Evolutionary conservation across 2,329 filamentous ascomycete species (phyloP), one percentile per base, ranked within the genome.

Genomic region (Hortaea werneckii): DNA sequence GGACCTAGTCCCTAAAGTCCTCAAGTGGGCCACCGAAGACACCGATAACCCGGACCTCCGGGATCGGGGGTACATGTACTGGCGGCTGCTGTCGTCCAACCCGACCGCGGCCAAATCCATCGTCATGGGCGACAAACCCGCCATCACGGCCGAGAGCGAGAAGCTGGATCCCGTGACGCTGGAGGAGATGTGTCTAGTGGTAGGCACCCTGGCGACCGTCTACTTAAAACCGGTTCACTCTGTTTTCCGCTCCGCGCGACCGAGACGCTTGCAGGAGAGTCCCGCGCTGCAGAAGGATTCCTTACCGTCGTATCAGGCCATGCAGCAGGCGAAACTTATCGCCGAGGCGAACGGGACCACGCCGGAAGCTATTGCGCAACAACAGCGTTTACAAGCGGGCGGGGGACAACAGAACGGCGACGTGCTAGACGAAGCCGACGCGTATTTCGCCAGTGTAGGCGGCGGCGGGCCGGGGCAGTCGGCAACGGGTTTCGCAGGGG

Each of bases 41-140:
- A 96, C 90, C n/a, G 92, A 98, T 62, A 95, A 98, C 65, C 92
- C 92, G 0, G 92, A 98, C 66, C 78, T 98, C 28, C 82, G 92
- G 52, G 92, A 98, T 65, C 77, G 92, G 58, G 92, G 92, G 0
- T 98, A 95, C 72, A 96, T 98, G 89, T 98, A 98, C 73, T 98
- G 92, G 92, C 86, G 92, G 4, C 76, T 98, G 10, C 76, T 98
- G 1, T 95, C 88, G 1, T 94, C 88, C 0, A 89, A 95, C 63
- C 90, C 94, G 56, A 81, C 83, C 42, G 80, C 84, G 0, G 92
- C 92, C 1, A 92, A 85, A 62, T 74, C 81, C 51, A 80, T 98
- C 43, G 89, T 98, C 54, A 96, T 98, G 90, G 90, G 92, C 49
- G 85, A 94, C 56, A 98, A 98, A 65, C 92, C 92, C 5, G 79